Base-by-base conservation (phyloP, 768 basidiomycete species). In the Serendipita sp. region DNA sequence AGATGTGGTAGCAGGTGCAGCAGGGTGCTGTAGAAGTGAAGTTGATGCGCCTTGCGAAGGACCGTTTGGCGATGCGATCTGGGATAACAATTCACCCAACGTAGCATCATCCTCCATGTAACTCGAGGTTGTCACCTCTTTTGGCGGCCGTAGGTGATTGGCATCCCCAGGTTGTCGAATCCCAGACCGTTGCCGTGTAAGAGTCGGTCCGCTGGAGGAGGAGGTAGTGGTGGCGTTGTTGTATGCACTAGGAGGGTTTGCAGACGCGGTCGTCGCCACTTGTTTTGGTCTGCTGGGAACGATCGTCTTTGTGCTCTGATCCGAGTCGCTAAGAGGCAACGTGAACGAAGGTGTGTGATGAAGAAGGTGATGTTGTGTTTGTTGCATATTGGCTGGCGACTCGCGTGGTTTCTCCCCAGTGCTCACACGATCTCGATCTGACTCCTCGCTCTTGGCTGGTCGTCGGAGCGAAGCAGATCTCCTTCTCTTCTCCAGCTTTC, bases 91-190 rank as follows among this genome's bases (percentile, higher is more conserved):
- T 37, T n/a, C 16, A n/a, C 24, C 10, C 24, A 60, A 35, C 10
- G 56, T 11, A 10, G 16, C n/a, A 10, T 10, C 10, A n/a, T 35
- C 28, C 11, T 11, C 24, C 13, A 11, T 37, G 35, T 35, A 10
- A 37, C 35, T 32, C 18, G 48, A 7, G 8, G 48, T 10, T 7
- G 18, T n/a, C 5, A 10, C 8, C 24, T 60, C 56, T 28, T 60
- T 60, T 16, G 56, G 56, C 35, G 56, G 56, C 56, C 56, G 56
- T 37, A 60, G 34, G 28, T 60, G 56, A 60, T 60, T 60, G 28
- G 56, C 56, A 60, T 60, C 56, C 35, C 56, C 56, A 18, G 56
- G 56, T 37, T 60, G 56, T 38, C 56, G 56, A 37, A 60, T 60
- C 16, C 56, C 56, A 24, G 56, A 60, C 16, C 56, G 56, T 60